A percentile compares a stretch with the other conserved stretches of the same genome.
Conservation (phyloP, 805 yeast species). For the Hanseniaspora lachancei region DNA sequence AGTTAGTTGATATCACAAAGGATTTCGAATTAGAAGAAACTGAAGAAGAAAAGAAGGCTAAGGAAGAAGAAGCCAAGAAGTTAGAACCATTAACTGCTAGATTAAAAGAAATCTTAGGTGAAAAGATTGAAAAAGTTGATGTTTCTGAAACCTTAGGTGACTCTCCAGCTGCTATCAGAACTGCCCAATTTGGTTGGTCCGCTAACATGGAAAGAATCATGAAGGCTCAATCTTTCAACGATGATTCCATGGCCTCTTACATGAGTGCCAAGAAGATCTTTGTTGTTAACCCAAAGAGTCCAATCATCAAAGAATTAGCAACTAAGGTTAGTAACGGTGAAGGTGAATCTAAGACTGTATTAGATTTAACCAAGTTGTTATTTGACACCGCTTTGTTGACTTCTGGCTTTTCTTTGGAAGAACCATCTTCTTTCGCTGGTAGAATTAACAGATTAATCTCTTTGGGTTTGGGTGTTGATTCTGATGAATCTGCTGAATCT, state of each 20-base stretch:
- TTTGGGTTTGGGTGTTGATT: constrained; percentile 95
- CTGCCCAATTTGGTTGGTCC: constrained; percentile 99
- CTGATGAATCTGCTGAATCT: constrained; percentile 47
- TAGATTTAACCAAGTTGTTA: constrained; percentile 89
- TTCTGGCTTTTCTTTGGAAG: constrained; percentile 97
- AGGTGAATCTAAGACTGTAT: constrained; percentile 95
- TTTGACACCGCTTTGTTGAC: constrained; percentile 97
- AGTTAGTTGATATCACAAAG: constrained; percentile 96
- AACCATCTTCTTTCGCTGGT: constrained; percentile 92
- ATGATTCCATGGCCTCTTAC: constrained; percentile 96
- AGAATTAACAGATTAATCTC: constrained; percentile 98
- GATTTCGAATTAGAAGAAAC: constrained; percentile 98
- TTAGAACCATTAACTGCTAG: constrained; percentile 90
- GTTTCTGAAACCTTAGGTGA: constrained; percentile 94
- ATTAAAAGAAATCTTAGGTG: constrained; percentile 93
- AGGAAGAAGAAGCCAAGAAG: constrained; percentile 87
- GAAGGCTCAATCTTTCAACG: constrained; percentile 99
- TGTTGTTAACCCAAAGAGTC: constrained; percentile 93
- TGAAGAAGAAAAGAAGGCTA: constrained; percentile 88
- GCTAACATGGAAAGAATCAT: constrained; percentile 99
- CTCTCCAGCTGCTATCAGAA: constrained; percentile 99
- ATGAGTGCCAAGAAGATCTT: constrained; percentile 99
- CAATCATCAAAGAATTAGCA: constrained; percentile 90
- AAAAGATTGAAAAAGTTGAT: constrained; percentile 97
- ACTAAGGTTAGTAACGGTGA: constrained; percentile 94